phyloP scores from a whole-genome alignment of 2,329 filamentous ascomycete species.

The Laburnicola sp. region DNA sequence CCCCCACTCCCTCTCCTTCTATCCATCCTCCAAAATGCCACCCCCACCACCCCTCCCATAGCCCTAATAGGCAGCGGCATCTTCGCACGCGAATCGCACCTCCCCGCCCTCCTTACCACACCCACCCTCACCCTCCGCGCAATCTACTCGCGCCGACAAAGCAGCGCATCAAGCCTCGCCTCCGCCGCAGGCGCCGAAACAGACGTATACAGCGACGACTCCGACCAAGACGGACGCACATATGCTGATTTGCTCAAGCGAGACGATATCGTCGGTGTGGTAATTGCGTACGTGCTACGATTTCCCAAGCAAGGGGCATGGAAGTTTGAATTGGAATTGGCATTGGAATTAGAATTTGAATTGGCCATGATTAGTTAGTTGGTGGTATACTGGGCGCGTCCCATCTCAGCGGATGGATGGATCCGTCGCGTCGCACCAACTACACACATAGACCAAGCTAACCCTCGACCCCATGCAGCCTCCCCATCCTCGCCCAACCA shows the following conservation, averaged over 20 bases:
- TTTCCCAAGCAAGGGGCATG: too few species aligned
- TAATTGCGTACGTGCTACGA: conserved; percentile 53
- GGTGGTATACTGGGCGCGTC: not conserved
- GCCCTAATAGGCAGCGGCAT: conserved; percentile 67
- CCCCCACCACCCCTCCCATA: conserved; percentile 51
- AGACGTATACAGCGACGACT: conserved; percentile 64
- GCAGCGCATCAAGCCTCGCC: too few species aligned
- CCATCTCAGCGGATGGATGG: conserved; percentile 2
- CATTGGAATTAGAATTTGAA: too few species aligned
- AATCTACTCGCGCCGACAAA: conserved; percentile 68
- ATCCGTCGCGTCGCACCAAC: too few species aligned
- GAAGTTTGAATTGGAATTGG: too few species aligned
- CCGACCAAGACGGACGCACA: conserved; percentile 52
- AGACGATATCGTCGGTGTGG: conserved; percentile 58
- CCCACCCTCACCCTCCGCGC: conserved; percentile 62
- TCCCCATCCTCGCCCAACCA: conserved; percentile 66
- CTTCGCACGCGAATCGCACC: conserved; percentile 62
- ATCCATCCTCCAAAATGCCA: not conserved
- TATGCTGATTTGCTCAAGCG: conserved; percentile 59
- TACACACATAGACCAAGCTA: not conserved
- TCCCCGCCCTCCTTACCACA: conserved; percentile 63
- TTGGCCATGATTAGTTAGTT: too few species aligned
- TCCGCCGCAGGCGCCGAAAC: conserved; percentile 57
- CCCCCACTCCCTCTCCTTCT: not conserved
- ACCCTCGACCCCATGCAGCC: conserved; percentile 38